These are phyloP conservation scores for Scleromitrula shiraiana DNA, from an alignment of 2,329 filamentous ascomycete species.

Conservation along the genomic window DNA sequence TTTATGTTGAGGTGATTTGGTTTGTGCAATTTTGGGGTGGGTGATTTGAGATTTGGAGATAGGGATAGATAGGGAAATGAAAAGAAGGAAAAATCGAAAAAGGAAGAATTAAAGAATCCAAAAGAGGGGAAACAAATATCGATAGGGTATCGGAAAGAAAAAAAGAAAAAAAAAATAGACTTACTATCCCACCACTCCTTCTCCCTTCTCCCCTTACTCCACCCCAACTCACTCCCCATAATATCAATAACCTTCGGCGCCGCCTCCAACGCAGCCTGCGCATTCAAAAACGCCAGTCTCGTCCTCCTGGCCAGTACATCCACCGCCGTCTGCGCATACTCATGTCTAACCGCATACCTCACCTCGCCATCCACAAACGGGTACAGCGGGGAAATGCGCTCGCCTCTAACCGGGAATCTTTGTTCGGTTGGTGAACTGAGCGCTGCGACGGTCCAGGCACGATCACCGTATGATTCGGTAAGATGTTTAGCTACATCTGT, in stretches of 20 bases:
- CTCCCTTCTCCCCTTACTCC: constrained; percentile 66
- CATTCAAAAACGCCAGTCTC: constrained; percentile 81
- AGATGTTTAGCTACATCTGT: constrained; percentile 89
- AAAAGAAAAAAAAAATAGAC: too few relatives aligned
- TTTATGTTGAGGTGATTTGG: too few relatives aligned
- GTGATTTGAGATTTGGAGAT: background rate
- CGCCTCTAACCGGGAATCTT: constrained; percentile 75
- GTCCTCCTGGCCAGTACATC: constrained; percentile 83
- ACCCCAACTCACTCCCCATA: constrained; percentile 77
- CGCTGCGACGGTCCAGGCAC: constrained; percentile 82
- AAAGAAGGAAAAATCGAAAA: background rate
- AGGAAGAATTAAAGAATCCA: too few relatives aligned
- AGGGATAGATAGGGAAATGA: background rate
- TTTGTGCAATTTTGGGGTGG: too few relatives aligned
- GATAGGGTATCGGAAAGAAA: background rate
- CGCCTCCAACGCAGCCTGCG: constrained; percentile 80
- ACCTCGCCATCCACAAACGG: constrained; percentile 91
- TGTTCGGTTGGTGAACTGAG: constrained; percentile 68
- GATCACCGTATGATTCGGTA: constrained; percentile 80
- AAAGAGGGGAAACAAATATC: too few relatives aligned
- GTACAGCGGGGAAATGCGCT: constrained; percentile 72
- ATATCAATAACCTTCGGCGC: constrained; percentile 81
- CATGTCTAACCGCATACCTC: constrained; percentile 77
- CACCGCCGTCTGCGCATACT: constrained; percentile 85
- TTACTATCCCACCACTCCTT: constrained; percentile 71